Conservation (phyloP, 2,329 filamentous ascomycete species). For the Claviceps maximensis region DNA sequence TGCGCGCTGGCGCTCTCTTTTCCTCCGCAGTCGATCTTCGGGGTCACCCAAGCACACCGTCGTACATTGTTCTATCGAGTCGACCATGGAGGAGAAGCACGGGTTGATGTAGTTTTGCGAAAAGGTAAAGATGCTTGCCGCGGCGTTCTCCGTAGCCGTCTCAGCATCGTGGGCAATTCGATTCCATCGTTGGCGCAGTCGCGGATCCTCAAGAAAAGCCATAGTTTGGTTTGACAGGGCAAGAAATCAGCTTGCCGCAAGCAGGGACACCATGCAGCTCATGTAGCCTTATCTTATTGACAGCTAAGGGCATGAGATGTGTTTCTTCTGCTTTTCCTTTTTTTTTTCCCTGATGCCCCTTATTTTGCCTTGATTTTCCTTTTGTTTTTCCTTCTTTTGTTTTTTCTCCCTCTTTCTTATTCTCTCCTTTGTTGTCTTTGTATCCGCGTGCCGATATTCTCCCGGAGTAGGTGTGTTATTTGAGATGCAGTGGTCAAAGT, state of each 20-base stretch:
- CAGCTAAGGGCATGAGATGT: background rate
- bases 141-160: constrained; percentile 80
- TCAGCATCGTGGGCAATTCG: constrained; percentile 86
- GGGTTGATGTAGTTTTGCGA: constrained; percentile 75
- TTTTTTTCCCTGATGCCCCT: too few relatives aligned
- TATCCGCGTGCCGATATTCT: background rate
- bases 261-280: background rate
- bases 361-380: too few relatives aligned
- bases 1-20: constrained; percentile 47
- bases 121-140: constrained; percentile 80
- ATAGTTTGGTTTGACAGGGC: constrained; percentile 20
- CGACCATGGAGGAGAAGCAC: constrained; percentile 55
- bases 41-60: constrained; percentile 56
- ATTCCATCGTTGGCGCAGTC: constrained; percentile 86
- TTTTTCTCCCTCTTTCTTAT: background rate
- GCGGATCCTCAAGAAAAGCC: constrained; percentile 64
- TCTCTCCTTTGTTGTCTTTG: background rate
- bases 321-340: background rate
- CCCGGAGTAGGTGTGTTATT: background rate
- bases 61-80: constrained; percentile 59
- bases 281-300: background rate
- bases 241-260: constrained; percentile 6
- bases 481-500: background rate
- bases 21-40: constrained; percentile 59
- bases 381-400: background rate